A percentile compares a stretch with the other conserved stretches of the same genome.
These are phyloP conservation scores for Ustilago loliicola DNA, from an alignment of 1,284 basidiomycete genomes.

Conservation along the genomic window DNA sequence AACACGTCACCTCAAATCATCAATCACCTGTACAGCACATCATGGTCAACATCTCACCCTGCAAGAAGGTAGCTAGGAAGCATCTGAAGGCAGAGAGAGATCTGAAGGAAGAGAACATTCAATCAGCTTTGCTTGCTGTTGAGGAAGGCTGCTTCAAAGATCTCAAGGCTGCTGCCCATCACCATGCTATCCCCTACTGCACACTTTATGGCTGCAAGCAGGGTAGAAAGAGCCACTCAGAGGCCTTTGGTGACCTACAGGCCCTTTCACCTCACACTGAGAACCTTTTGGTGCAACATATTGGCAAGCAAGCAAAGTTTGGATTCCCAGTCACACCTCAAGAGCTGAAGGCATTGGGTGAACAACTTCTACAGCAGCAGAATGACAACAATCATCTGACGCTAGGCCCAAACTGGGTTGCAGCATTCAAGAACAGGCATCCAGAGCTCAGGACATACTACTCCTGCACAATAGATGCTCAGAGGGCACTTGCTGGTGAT, in stretches of 20 bases:
- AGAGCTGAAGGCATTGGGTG: not conserved
- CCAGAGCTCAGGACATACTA: not conserved
- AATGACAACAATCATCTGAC: not conserved
- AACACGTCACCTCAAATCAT: no score
- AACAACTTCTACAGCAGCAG: conserved; percentile 1
- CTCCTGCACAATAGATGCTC: no score
- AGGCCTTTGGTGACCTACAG: conserved; percentile 1
- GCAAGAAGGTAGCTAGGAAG: conserved; percentile 1
- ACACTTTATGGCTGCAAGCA: not conserved
- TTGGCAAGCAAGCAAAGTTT: not conserved
- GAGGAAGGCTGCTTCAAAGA: not conserved
- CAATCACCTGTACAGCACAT: no score
- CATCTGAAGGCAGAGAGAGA: conserved; percentile 1
- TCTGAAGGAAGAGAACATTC: not conserved
- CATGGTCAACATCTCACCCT: conserved; percentile 9
- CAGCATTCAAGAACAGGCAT: not conserved
- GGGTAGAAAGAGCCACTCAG: not conserved
- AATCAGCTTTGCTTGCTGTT: not conserved
- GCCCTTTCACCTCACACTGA: not conserved
- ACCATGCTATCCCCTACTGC: not conserved
- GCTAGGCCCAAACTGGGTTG: not conserved
- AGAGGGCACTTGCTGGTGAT: not conserved
- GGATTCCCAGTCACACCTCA: conserved; percentile 1
- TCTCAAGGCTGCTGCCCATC: not conserved
- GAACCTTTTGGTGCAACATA: not conserved